Percentiles rank a stretch among this genome's conserved stretches.
Evolutionary conservation across 2,329 filamentous ascomycete genomes (phyloP).

Genomic region (Fusarium sp.): DNA sequence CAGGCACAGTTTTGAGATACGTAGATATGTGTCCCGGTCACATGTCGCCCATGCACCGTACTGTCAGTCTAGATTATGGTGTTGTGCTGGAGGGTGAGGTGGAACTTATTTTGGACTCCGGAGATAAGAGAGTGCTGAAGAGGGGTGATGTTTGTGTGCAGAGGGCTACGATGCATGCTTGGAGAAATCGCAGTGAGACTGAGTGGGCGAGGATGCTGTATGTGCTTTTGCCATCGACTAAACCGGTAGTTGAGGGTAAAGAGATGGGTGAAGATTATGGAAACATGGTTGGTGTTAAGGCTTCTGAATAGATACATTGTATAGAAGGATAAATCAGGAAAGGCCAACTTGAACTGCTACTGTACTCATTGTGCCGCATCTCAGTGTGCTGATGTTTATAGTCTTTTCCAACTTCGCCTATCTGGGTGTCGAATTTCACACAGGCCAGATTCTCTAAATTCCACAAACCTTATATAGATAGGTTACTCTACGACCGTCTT

Average conservation of each 20-base stretch:
- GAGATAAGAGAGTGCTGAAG: slow-evolving; percentile 58
- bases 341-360: too few species aligned
- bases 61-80: slow-evolving; percentile 66
- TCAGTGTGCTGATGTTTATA: too few species aligned
- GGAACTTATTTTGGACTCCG: slow-evolving; percentile 64
- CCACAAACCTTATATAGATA: too few species aligned
- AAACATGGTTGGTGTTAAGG: slow-evolving; percentile 38
- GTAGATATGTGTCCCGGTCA: slow-evolving; percentile 59
- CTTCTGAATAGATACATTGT: slow-evolving; percentile 37
- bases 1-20: slow-evolving; percentile 59
- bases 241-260: slow-evolving; percentile 21
- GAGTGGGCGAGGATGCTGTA: slow-evolving; percentile 60
- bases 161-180: slow-evolving; percentile 67
- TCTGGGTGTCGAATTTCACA: too few species aligned
- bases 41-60: slow-evolving; percentile 55
- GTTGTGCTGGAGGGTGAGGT: slow-evolving; percentile 66
- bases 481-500: too few species aligned
- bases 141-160: slow-evolving; percentile 67
- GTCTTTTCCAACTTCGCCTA: too few species aligned
- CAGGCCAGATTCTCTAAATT: too few species aligned
- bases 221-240: slow-evolving; percentile 48
- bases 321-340: too few species aligned
- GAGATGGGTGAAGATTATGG: slow-evolving; percentile 52
- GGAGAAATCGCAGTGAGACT: slow-evolving; percentile 59
- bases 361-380: too few species aligned